Conservation (phyloP, 2,329 filamentous ascomycete genomes). For the Diaporthe aspalathi region DNA sequence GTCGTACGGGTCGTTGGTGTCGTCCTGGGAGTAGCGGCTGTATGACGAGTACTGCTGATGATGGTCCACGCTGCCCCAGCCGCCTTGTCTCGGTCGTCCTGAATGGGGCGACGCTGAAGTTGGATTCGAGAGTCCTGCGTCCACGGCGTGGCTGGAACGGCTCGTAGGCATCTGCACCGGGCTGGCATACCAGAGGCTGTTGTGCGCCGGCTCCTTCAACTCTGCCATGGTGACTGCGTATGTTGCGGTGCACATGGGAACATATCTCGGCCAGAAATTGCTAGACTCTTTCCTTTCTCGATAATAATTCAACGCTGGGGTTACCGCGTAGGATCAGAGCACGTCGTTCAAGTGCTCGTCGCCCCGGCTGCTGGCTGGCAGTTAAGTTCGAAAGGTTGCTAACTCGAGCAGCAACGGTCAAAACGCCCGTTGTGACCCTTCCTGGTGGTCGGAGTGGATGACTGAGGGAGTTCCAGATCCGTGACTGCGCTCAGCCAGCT, state of each 20-base stretch:
- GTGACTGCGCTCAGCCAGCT: constrained; percentile 33
- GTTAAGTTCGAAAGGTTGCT: constrained; percentile 25
- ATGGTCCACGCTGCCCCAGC: constrained; percentile 54
- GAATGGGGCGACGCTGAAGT: constrained; percentile 60
- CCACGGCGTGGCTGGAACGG: constrained; percentile 63
- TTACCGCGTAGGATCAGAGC: constrained; percentile 27
- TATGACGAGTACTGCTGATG: constrained; percentile 62
- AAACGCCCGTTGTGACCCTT: constrained; percentile 29
- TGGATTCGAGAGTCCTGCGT: constrained; percentile 59
- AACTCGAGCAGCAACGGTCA: constrained; percentile 34
- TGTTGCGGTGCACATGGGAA: constrained; percentile 71
- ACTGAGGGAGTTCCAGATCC: constrained; percentile 32
- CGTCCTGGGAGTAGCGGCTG: constrained; percentile 65
- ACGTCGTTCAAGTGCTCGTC: constrained; percentile 34
- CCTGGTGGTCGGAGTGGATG: constrained; percentile 26
- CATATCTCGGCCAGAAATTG: constrained; percentile 54
- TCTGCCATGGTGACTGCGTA: constrained; percentile 73
- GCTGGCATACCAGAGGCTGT: constrained; percentile 68
- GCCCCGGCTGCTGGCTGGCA: constrained; percentile 16
- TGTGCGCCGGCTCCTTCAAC: constrained; percentile 70
- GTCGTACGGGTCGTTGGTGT: constrained; percentile 63
- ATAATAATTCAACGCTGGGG: constrained; percentile 13
- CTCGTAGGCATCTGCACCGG: constrained; percentile 63
- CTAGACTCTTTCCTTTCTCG: constrained; percentile 23
- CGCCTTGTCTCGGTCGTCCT: constrained; percentile 60